phyloP scores from a whole-genome alignment of 176 grass and related monocot species.

The Pharus latifolius region DNA sequence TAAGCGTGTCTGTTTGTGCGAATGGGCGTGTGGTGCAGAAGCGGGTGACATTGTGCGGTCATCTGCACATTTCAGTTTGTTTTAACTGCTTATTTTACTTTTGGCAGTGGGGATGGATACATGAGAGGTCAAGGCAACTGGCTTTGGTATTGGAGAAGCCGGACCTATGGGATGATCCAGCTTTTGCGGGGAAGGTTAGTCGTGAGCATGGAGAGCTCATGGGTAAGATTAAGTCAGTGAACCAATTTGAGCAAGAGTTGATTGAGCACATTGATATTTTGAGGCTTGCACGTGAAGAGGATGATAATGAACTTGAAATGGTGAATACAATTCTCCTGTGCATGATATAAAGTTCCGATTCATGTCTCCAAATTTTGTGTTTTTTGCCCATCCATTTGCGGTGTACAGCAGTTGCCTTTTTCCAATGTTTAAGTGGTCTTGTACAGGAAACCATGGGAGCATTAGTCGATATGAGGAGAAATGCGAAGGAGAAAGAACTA shows the following conservation, averaged over 20 bases:
- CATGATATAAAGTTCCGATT: background rate
- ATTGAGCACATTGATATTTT: conserved; percentile 91
- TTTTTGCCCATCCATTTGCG: background rate
- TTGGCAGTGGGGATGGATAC: conserved; percentile 69
- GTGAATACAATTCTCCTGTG: conserved; percentile 22
- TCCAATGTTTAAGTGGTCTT: background rate
- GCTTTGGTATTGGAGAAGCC: conserved; percentile 58
- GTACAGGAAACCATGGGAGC: conserved; percentile 82
- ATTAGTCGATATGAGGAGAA: conserved; percentile 73
- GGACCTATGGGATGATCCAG: conserved; percentile 86
- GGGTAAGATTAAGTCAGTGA: conserved; percentile 78
- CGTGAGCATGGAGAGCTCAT: conserved; percentile 77
- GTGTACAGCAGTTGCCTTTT: conserved; percentile 7
- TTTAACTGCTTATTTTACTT: background rate
- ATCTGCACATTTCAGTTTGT: background rate
- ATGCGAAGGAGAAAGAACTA: conserved; percentile 90
- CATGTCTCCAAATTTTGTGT: too few relatives aligned
- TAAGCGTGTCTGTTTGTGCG: background rate
- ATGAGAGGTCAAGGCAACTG: conserved; percentile 59
- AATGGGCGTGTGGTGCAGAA: background rate
- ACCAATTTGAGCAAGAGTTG: conserved; percentile 60
- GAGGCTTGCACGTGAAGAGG: conserved; percentile 86
- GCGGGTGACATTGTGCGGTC: background rate
- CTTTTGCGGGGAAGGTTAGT: conserved; percentile 72
- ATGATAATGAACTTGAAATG: conserved; percentile 74